Conservation (phyloP, 75 land plant genomes). For the Chamaecyparis obtusa region DNA sequence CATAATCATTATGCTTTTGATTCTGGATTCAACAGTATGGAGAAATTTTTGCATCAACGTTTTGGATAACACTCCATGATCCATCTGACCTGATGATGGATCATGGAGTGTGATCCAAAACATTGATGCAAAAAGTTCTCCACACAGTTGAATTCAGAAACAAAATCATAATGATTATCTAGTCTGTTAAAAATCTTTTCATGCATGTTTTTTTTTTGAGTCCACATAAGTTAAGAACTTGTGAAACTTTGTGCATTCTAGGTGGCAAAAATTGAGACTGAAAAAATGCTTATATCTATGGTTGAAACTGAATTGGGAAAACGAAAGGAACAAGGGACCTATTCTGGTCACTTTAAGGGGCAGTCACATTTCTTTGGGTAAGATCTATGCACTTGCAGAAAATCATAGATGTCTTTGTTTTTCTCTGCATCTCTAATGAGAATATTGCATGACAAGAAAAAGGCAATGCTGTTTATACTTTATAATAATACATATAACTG, state of each 20-base stretch:
- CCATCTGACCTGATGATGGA: no score
- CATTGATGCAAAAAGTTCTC: no score
- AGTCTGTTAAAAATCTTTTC: neutral
- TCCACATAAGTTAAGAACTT: neutral
- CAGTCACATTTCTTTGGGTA: slow-evolving; percentile 98
- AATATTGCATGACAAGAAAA: neutral
- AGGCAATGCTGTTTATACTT: neutral
- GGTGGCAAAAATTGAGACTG: slow-evolving; percentile 97
- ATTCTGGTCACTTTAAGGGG: slow-evolving; percentile 73
- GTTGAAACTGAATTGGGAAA: slow-evolving; percentile 84
- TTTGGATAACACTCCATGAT: no score
- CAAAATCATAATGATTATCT: neutral
- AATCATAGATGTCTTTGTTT: neutral
- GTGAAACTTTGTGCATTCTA: slow-evolving; percentile 12
- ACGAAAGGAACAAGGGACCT: slow-evolving; percentile 60
- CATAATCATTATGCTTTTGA: no score
- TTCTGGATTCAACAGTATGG: no score
- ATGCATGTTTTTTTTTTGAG: neutral
- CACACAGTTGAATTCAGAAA: no score
- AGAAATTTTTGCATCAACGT: no score
- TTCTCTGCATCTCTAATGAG: neutral
- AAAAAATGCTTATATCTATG: slow-evolving; percentile 97
- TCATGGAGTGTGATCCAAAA: no score
- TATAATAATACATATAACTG: neutral
- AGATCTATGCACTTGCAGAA: neutral